phyloP scores from a whole-genome alignment of 129 eudicot species.

The Lactuca saligna region DNA sequence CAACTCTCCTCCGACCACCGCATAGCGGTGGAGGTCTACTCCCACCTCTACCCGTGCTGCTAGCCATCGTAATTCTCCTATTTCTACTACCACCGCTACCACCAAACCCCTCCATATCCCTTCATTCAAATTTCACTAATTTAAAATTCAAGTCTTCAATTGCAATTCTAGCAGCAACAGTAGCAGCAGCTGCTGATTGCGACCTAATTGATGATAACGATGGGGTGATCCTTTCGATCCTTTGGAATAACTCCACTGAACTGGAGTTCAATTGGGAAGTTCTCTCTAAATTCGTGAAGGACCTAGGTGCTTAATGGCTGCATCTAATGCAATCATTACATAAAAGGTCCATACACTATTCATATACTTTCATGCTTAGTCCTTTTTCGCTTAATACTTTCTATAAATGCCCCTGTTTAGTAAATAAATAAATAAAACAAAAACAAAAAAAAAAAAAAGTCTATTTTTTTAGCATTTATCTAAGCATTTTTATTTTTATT shows the following conservation, averaged over 20 bases:
- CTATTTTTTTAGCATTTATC: too few relatives aligned
- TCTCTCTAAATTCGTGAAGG: neutral
- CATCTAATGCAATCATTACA: neutral
- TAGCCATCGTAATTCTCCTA: conserved; percentile 22
- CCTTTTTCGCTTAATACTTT: neutral
- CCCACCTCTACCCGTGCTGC: conserved; percentile 13
- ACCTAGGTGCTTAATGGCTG: neutral
- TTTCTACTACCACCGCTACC: conserved; percentile 29
- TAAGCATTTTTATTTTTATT: too few relatives aligned
- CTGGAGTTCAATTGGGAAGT: conserved; percentile 3
- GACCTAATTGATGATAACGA: conserved; percentile 5
- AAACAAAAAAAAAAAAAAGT: neutral
- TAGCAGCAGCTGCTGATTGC: conserved; percentile 14
- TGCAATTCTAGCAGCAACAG: conserved; percentile 16
- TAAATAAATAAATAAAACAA: too few relatives aligned
- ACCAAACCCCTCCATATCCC: conserved; percentile 9
- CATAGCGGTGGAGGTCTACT: conserved; percentile 13
- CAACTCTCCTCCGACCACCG: conserved; percentile 33
- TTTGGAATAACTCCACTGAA: conserved; percentile 7
- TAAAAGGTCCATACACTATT: conserved; percentile 1
- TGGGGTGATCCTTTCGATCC: conserved; percentile 3
- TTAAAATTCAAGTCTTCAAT: conserved; percentile 8
- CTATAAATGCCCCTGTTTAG: neutral
- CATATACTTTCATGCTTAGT: neutral
- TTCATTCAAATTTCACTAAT: conserved; percentile 16